A percentile compares a stretch with the other conserved stretches of the same genome.
phyloP scores from a whole-genome alignment of 2,329 filamentous ascomycete species.

The Falciphora oryzae region DNA sequence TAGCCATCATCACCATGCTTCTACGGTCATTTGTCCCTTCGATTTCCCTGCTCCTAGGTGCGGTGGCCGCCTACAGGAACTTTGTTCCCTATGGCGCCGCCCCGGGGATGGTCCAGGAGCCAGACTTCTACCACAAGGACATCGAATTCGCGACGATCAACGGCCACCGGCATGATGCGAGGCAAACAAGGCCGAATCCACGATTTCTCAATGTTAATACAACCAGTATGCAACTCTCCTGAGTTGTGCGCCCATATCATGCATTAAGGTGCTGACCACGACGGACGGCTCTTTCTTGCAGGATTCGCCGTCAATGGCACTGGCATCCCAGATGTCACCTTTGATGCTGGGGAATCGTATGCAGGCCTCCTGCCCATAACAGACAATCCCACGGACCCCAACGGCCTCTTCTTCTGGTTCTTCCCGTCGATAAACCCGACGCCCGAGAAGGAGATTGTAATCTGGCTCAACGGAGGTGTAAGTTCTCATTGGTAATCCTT shows the following conservation, averaged over 20 bases:
- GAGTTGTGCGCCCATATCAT: background rate
- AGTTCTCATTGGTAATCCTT: constrained; percentile 9
- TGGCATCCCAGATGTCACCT: constrained; percentile 58
- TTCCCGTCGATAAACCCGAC: constrained; percentile 47
- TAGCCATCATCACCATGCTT: background rate
- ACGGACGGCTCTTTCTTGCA: constrained; percentile 20
- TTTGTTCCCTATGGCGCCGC: background rate
- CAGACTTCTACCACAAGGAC: background rate
- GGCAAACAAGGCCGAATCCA: background rate
- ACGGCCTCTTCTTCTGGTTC: constrained; percentile 59
- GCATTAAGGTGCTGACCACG: background rate
- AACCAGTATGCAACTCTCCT: background rate
- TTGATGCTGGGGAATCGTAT: constrained; percentile 60
- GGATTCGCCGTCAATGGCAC: constrained; percentile 58
- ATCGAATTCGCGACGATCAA: background rate
- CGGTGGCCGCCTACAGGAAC: background rate
- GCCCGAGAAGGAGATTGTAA: constrained; percentile 48
- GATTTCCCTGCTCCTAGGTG: background rate
- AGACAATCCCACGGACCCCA: constrained; percentile 30
- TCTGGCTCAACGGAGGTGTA: constrained; percentile 50
- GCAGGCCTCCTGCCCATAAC: constrained; percentile 54
- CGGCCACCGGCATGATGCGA: background rate
- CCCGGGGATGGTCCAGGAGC: background rate
- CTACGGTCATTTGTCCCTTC: background rate
- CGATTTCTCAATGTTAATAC: constrained; percentile 6